Evolutionary conservation across 2,329 filamentous ascomycete genomes (phyloP), one percentile per base, ranked within the genome.

Genomic region (Sarocladium kiliense): DNA sequence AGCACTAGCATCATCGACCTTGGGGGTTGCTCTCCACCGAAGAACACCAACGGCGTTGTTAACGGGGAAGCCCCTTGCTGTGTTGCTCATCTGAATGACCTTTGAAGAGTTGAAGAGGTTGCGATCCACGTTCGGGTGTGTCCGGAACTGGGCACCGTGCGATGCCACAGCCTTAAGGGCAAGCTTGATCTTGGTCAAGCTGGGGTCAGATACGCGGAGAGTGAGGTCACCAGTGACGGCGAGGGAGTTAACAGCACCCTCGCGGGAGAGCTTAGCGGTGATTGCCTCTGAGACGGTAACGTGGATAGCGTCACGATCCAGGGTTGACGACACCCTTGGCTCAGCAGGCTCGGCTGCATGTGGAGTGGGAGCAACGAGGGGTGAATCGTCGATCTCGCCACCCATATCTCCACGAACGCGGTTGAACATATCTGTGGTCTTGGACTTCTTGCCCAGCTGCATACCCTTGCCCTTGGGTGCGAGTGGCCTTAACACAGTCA

Each of bases 371-470:
- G 84, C 76, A 18, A 93, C 85, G 25, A 95, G 79, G 36, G 91
- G 91, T 42, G 75, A 73, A 55, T 91, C 86, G 68, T 96, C 91
- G 36, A 85, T 85, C 66, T 96, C 91, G 36, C 87, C 81, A n/a
- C 91, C 92, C 68, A 97, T 80, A 61, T 97, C 93, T 57, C 89
- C 90, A 62, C 91, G 87, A 32, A 99, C 92, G 65, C 92, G 89
- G 73, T 97, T 93, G 69, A 96, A 97, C 80, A 97, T 96, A 71
- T 96, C 93, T 27, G 89, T 96, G 21, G 90, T 92, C 78, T 97
- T 97, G 58, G 90, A 96, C 77, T 99, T 99, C 79, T 97, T 97
- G 73, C 94, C 94, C 56, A 99, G 79, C 73, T 97, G 93, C 95
- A 99, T 99, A 63, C 94, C 94, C 78, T 99, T 99, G 65, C 91